phyloP scores from a whole-genome alignment of 352 stramenopile genomes.

The Pythium biforme region DNA sequence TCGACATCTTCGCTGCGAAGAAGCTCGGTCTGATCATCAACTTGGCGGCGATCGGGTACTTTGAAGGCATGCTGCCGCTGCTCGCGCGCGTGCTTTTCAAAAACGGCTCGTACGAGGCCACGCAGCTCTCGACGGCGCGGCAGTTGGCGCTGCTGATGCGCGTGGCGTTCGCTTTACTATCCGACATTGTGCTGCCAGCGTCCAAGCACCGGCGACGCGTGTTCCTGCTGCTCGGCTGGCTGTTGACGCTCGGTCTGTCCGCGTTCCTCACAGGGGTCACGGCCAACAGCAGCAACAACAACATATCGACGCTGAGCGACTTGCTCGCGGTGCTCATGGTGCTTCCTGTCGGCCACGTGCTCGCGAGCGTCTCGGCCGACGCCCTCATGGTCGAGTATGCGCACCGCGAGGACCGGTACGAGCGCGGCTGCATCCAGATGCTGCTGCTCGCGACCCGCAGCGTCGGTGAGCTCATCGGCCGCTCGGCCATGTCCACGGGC shows the following conservation, averaged over 20 bases:
- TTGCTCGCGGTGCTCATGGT: slow-evolving; percentile 6
- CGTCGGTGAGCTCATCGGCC: slow-evolving; percentile 18
- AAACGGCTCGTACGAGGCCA: neutral
- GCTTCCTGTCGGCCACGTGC: neutral
- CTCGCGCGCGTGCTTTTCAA: slow-evolving; percentile 3
- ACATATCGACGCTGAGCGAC: neutral
- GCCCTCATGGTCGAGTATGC: slow-evolving; percentile 31
- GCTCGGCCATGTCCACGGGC: slow-evolving; percentile 4
- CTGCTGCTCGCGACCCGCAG: slow-evolving; percentile 16
- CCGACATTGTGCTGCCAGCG: slow-evolving; percentile 5
- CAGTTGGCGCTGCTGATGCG: slow-evolving; percentile 2
- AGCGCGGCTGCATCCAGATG: slow-evolving; percentile 24
- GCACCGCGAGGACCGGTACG: slow-evolving; percentile 18
- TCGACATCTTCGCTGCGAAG: slow-evolving; percentile 15
- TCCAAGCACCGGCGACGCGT: neutral
- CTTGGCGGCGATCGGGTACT: slow-evolving; percentile 16
- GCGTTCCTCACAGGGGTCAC: neutral
- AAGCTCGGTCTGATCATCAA: slow-evolving; percentile 19
- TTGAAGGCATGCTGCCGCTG: slow-evolving; percentile 17
- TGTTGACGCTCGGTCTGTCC: neutral
- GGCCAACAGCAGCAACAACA: neutral
- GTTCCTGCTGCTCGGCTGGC: slow-evolving; percentile 11
- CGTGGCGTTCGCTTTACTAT: slow-evolving; percentile 1
- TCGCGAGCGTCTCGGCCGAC: slow-evolving; percentile 20
- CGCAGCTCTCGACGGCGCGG: neutral